Evolutionary conservation across 768 basidiomycete genomes (phyloP).

Genomic region (Coprinopsis cinerea): DNA sequence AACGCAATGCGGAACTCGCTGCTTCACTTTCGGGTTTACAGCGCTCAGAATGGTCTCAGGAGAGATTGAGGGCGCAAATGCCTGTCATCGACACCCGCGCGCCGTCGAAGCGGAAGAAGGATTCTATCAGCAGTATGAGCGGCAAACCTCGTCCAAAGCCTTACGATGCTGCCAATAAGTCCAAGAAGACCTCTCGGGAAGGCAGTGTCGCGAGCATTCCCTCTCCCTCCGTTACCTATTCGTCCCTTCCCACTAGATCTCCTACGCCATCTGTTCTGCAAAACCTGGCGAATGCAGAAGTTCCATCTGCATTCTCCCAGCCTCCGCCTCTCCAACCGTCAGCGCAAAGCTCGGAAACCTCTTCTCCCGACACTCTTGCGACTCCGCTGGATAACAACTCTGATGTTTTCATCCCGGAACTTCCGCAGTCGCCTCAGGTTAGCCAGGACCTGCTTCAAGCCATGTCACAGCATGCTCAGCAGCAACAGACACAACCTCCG

Average conservation of each 20-base stretch:
- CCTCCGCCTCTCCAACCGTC: slow-evolving; percentile 32
- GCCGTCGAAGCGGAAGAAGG: slow-evolving; percentile 48
- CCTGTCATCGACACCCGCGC: slow-evolving; percentile 28
- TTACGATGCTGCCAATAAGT: slow-evolving; percentile 51
- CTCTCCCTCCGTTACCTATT: slow-evolving; percentile 36
- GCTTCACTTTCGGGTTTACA: slow-evolving; percentile 31
- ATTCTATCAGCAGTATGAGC: slow-evolving; percentile 22
- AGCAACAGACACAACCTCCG: slow-evolving; percentile 21
- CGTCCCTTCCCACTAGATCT: slow-evolving; percentile 40
- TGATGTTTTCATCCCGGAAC: slow-evolving; percentile 34
- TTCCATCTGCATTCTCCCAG: slow-evolving; percentile 20
- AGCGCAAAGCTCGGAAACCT: slow-evolving; percentile 39
- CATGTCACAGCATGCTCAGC: slow-evolving; percentile 14
- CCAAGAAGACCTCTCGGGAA: slow-evolving; percentile 42
- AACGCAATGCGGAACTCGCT: slow-evolving; percentile 25
- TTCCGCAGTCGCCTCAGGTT: slow-evolving; percentile 12
- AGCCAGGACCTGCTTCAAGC: slow-evolving; percentile 13
- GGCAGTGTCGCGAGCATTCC: slow-evolving; percentile 46
- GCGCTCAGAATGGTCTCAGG: slow-evolving; percentile 44
- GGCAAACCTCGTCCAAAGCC: slow-evolving; percentile 64
- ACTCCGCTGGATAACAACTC: slow-evolving; percentile 38
- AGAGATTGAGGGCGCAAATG: slow-evolving; percentile 16
- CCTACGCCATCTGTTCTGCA: slow-evolving; percentile 38
- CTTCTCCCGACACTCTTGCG: slow-evolving; percentile 40
- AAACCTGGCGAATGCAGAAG: slow-evolving; percentile 22